Evolutionary conservation across 106 monocot genomes (phyloP), one percentile per base, ranked within the genome.

Genomic region (Acorus gramineus): DNA sequence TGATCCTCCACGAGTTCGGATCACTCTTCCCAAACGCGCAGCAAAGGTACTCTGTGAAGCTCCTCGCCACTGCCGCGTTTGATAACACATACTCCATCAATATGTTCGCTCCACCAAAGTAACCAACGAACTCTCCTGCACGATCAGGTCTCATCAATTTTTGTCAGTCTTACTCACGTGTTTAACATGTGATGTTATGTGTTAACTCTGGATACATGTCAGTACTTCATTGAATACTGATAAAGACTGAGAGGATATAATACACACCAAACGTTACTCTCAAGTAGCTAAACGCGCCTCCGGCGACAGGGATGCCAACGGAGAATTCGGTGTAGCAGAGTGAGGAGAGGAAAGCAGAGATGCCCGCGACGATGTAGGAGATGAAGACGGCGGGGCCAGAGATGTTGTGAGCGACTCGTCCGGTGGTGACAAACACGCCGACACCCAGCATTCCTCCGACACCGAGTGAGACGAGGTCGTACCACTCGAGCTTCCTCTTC

Each of bases 291-390:
- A 87, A 87, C 11, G 87, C 87, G 14, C 87, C 87, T 51, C 87
- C 87, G 11, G 87, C 83, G 2, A 80, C 83, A 2, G 87, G 87
- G 5, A 83, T 49, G 59, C 78, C 78, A 9, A 87, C 75, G n/a
- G 87, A 80, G 80, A 87, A 87, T 48, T 87, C 87, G 51, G 80
- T 70, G 78, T 87, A 87, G 69, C 87, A 87, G 42, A 87, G 52
- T 13, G 87, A 87, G 11, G 87, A 87, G 47, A 87, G 83, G 48
- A 87, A 72, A 42, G 87, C 87, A 3, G 80, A 80, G 3, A 81
- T 49, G 8, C 83, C 87, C 42, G 87, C 87, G 7, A 87, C 46
- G 51, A 80, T 45, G 68, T 87, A 87, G 48, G 87, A 87, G 48
- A 78, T 11, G 53, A 80, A 87, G 47, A 87, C 78, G 7, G 87